phyloP scores from a whole-genome alignment of 1,284 basidiomycete species.

The Heterobasidion parviporum region DNA sequence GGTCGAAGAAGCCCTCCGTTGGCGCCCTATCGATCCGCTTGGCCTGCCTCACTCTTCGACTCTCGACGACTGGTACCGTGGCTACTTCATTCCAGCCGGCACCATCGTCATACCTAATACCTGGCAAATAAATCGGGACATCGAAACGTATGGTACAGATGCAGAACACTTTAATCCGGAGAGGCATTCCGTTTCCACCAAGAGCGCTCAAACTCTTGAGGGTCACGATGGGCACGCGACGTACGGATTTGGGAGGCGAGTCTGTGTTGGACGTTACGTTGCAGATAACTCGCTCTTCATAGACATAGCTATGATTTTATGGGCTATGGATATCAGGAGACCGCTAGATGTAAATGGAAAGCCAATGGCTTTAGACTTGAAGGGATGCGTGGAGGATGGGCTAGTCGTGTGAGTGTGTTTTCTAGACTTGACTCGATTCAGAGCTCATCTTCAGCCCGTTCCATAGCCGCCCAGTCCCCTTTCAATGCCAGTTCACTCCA shows the following conservation, averaged over 20 bases:
- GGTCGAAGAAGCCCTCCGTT: slow-evolving; percentile 9
- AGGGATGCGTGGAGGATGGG: slow-evolving; percentile 2
- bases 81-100: slow-evolving; percentile 16
- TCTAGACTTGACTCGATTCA: neutral
- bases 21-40: slow-evolving; percentile 2
- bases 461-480: neutral
- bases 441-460: neutral
- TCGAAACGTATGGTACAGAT: slow-evolving; percentile 1
- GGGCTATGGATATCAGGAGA: slow-evolving; percentile 3
- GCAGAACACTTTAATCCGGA: slow-evolving; percentile 4
- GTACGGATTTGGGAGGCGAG: slow-evolving; percentile 2
- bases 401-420: slow-evolving; percentile 1
- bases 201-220: slow-evolving; percentile 10
- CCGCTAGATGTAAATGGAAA: neutral
- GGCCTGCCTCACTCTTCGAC: slow-evolving; percentile 8
- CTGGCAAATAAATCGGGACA: slow-evolving; percentile 6
- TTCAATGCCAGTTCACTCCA: neutral
- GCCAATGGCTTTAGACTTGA: neutral
- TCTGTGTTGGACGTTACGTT: slow-evolving; percentile 4
- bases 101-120: slow-evolving; percentile 12
- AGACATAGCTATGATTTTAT: slow-evolving; percentile 4
- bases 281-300: slow-evolving; percentile 6
- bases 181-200: slow-evolving; percentile 1
- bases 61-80: slow-evolving; percentile 14
- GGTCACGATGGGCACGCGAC: slow-evolving; percentile 5